Conservation (phyloP, 768 basidiomycete species). For the Hortiboletus campestris region DNA sequence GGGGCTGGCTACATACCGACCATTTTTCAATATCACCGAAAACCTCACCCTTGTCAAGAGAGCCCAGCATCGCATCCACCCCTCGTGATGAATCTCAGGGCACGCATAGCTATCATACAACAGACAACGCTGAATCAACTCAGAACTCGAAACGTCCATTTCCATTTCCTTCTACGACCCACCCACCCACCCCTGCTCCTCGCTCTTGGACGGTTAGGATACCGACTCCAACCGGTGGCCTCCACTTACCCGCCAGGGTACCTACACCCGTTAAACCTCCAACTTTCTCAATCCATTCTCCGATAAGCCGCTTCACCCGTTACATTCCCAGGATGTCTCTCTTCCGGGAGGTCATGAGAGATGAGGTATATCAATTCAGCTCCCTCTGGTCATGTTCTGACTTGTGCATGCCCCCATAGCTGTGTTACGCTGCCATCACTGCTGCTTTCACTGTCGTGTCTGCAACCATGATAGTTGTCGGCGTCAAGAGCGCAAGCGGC, state of each 20-base stretch:
- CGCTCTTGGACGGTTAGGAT: conserved; percentile 17
- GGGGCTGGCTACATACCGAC: conserved; percentile 29
- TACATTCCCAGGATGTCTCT: conserved; percentile 52
- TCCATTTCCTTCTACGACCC: conserved; percentile 4
- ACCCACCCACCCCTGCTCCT: conserved; percentile 2
- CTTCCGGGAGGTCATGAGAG: conserved; percentile 55
- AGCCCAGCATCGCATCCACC: conserved; percentile 4
- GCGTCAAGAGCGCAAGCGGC: conserved; percentile 45
- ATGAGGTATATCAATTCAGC: conserved; percentile 51
- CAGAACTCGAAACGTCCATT: not conserved
- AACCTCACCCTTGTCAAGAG: conserved; percentile 1
- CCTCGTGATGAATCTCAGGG: not conserved
- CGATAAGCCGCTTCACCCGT: conserved; percentile 33
- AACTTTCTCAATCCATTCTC: conserved; percentile 28
- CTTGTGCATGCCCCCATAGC: conserved; percentile 28
- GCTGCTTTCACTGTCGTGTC: conserved; percentile 48
- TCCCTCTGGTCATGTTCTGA: not conserved
- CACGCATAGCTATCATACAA: not conserved
- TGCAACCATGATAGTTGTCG: conserved; percentile 48
- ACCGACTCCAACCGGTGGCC: conserved; percentile 6
- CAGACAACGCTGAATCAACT: not conserved
- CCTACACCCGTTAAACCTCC: conserved; percentile 6
- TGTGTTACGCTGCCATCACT: conserved; percentile 55
- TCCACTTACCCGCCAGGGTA: conserved; percentile 5
- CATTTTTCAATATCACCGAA: not conserved